phyloP scores from a whole-genome alignment of 2,329 filamentous ascomycete species.

The Pseudohalonectria lignicola region DNA sequence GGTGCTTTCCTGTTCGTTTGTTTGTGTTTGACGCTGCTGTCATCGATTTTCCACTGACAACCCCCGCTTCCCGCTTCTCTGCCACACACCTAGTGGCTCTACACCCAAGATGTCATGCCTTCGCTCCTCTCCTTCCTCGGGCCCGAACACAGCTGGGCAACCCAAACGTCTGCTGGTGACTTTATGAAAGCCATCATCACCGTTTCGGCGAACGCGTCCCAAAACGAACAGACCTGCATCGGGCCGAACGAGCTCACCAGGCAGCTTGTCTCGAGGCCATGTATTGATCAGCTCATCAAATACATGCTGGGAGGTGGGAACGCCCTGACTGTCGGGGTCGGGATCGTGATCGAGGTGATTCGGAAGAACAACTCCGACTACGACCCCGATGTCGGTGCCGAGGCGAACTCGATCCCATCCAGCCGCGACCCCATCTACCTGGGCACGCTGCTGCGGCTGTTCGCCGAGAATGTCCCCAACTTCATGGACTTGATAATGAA shows the following conservation, averaged over 20 bases:
- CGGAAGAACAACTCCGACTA: constrained; percentile 99
- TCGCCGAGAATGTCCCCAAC: constrained; percentile 82
- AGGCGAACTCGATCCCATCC: constrained; percentile 68
- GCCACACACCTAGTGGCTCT: constrained; percentile 85
- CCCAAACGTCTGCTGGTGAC: constrained; percentile 92
- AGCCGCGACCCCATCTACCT: constrained; percentile 91
- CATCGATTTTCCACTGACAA: too few species aligned
- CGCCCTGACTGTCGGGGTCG: constrained; percentile 87
- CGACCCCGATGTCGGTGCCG: constrained; percentile 80
- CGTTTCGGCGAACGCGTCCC: constrained; percentile 94
- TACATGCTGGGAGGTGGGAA: constrained; percentile 94
- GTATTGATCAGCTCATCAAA: constrained; percentile 71
- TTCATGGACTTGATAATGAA: constrained; percentile 89
- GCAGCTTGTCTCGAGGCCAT: constrained; percentile 79
- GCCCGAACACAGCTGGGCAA: constrained; percentile 74
- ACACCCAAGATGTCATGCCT: constrained; percentile 79
- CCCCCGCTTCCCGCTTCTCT: too few species aligned
- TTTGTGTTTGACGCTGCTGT: background rate
- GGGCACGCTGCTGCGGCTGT: constrained; percentile 77
- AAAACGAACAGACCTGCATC: constrained; percentile 97
- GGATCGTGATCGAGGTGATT: constrained; percentile 96
- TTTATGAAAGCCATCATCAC: constrained; percentile 99
- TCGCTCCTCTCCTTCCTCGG: constrained; percentile 78
- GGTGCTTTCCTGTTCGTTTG: constrained; percentile 1
- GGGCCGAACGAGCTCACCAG: constrained; percentile 94